phyloP scores from a whole-genome alignment of 179 eudicot genomes.

The Sideroxylon spinosum region DNA sequence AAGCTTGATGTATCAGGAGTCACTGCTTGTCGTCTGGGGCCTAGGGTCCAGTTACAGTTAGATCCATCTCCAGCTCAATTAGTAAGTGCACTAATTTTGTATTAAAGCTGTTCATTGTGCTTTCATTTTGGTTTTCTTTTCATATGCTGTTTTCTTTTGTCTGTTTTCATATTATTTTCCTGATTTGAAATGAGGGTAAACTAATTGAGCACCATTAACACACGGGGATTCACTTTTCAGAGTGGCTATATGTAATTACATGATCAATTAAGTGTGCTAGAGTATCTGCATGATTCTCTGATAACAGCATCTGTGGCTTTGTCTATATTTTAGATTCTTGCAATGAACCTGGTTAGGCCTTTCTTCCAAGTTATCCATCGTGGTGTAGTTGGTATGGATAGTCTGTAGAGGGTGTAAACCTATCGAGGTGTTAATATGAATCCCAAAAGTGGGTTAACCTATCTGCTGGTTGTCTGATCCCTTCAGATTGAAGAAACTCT shows the following conservation, averaged over 20 bases:
- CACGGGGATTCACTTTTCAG: neutral
- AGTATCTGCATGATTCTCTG: neutral
- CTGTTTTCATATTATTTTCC: neutral
- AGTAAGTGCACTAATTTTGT: conserved; percentile 27
- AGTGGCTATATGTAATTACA: neutral
- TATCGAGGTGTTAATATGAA: neutral
- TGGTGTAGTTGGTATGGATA: neutral
- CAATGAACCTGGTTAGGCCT: neutral
- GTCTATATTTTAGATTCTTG: neutral
- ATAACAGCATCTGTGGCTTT: neutral
- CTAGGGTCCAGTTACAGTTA: conserved; percentile 13
- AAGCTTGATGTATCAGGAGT: conserved; percentile 29
- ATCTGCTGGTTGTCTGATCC: neutral
- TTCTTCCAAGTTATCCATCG: neutral
- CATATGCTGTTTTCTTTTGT: neutral
- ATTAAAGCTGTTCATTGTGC: neutral
- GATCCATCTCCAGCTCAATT: conserved; percentile 27
- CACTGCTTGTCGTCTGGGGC: conserved; percentile 25
- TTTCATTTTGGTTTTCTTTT: neutral
- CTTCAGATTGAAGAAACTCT: neutral
- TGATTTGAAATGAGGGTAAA: neutral
- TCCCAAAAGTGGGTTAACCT: neutral
- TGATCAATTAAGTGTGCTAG: neutral
- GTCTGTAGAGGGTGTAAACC: neutral
- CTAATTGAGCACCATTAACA: neutral